Evolutionary conservation across 2,329 filamentous ascomycete genomes (phyloP).

Genomic region (Cordyceps tenuipes): DNA sequence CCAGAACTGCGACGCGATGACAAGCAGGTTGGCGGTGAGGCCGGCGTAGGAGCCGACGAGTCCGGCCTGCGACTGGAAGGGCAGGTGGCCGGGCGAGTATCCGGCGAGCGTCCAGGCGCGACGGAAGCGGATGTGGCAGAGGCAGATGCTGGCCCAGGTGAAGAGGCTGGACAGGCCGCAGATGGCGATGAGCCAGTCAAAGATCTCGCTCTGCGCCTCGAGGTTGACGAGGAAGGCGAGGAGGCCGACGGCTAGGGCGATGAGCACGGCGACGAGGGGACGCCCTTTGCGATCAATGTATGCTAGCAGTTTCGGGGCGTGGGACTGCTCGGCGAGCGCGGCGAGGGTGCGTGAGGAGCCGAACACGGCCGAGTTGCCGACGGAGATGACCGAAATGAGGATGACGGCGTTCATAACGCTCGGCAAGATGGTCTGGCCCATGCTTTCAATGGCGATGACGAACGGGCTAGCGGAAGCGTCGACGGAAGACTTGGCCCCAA

Average conservation of each 20-base stretch:
- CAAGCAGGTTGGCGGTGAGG: slow-evolving; percentile 58
- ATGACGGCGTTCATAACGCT: slow-evolving; percentile 45
- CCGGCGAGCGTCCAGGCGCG: slow-evolving; percentile 28
- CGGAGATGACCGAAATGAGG: slow-evolving; percentile 42
- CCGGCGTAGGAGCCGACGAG: slow-evolving; percentile 69
- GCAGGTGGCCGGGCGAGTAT: slow-evolving; percentile 59
- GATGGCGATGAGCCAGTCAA: slow-evolving; percentile 54
- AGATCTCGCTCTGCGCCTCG: slow-evolving; percentile 39
- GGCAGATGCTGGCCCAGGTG: slow-evolving; percentile 66
- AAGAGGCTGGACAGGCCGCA: slow-evolving; percentile 54
- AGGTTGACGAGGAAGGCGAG: slow-evolving; percentile 36
- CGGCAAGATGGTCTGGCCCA: slow-evolving; percentile 35
- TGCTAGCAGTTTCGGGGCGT: slow-evolving; percentile 41
- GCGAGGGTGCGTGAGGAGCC: slow-evolving; percentile 45
- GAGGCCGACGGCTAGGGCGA: slow-evolving; percentile 34
- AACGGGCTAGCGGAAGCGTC: slow-evolving; percentile 37
- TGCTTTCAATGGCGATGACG: slow-evolving; percentile 39
- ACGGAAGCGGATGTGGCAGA: slow-evolving; percentile 77
- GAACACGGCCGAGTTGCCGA: slow-evolving; percentile 43
- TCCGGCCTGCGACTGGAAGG: slow-evolving; percentile 65
- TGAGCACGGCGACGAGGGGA: slow-evolving; percentile 34
- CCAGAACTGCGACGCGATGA: slow-evolving; percentile 74
- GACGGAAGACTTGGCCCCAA: slow-evolving; percentile 21
- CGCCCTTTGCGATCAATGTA: slow-evolving; percentile 44
- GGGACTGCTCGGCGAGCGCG: slow-evolving; percentile 42